Evolutionary conservation across 495 filamentous ascomycete genomes (phyloP), one percentile per base, ranked within the genome.

Genomic region (Xylaria curta): DNA sequence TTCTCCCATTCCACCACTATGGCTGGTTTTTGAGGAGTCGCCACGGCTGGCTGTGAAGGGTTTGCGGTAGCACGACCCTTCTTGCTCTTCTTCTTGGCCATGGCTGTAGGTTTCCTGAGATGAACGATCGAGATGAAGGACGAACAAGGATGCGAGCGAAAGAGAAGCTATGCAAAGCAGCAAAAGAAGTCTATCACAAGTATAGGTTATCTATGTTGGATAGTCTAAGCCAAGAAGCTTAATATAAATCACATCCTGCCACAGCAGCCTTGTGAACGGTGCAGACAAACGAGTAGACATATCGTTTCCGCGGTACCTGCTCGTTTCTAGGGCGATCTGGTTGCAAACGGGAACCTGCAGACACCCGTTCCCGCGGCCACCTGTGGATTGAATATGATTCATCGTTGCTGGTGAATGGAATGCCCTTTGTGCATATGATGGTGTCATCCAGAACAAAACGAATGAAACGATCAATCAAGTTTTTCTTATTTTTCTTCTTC

Each of bases 1-100:
- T 64, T 17, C 21, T 75, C 56, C 76, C 80, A 80, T 7, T 59
- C 53, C 10, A n/a, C 0, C 24, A 72, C 76, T 15, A 67, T 9
- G 33, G 9, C 13, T 8, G 36, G 21, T n/a, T 26, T 19, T 6
- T 10, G 0, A 60, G 12, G 31, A 38, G 6, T 31, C 10, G 12
- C 58, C 58, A 44, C 60, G 12, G 38, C 28, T 44, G 28, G 65
- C 28, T 63, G 61, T 26, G 44, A 40, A 19, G 61, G 40, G 12
- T 24, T 19, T 31, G 61, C 61, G 38, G 60, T 36, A 24, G 46
- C 44, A 28, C 38, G 17, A 17, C 46, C 46, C 44, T 53, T 53
- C 63, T 67, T 67, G n/a, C 40, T 54, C 42, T 49, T 67, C 49
- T 67, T 67, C 21, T 67, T 54, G n/a, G 47, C 65, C 65, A 67